These are phyloP conservation scores for Aphanomyces euteiches DNA, from an alignment of 352 stramenopile species.

Conservation along the genomic window DNA sequence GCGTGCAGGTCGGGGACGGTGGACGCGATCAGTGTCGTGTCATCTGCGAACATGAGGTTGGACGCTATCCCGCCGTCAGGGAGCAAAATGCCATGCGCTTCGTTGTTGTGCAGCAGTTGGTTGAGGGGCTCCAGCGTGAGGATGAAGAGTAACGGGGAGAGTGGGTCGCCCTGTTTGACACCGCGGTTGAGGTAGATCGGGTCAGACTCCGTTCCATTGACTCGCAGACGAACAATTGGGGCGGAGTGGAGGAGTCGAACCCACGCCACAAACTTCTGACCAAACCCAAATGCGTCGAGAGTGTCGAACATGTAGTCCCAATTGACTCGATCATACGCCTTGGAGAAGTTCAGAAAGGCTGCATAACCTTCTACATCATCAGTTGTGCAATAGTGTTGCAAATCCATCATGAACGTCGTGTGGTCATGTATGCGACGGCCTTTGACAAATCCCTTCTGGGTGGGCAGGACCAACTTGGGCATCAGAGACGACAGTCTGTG, in stretches of 20 bases:
- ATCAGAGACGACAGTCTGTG: not conserved
- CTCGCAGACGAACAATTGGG: not conserved
- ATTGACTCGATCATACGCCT: slow-evolving; percentile 37
- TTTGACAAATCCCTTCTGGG: slow-evolving; percentile 33
- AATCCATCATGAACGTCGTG: slow-evolving; percentile 25
- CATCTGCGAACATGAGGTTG: slow-evolving; percentile 34
- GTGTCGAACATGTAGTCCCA: slow-evolving; percentile 32
- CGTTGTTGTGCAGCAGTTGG: not conserved
- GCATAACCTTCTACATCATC: slow-evolving; percentile 23
- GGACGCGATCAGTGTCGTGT: slow-evolving; percentile 30
- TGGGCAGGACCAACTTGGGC: slow-evolving; percentile 24
- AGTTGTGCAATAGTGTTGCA: slow-evolving; percentile 29
- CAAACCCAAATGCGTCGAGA: slow-evolving; percentile 30
- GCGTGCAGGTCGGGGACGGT: not conserved
- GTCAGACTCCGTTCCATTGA: slow-evolving; percentile 16
- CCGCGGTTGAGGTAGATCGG: slow-evolving; percentile 16
- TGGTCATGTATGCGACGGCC: slow-evolving; percentile 33
- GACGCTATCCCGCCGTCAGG: slow-evolving; percentile 1
- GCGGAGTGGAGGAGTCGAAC: slow-evolving; percentile 4
- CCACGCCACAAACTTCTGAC: slow-evolving; percentile 12
- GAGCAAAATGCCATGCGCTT: not conserved
- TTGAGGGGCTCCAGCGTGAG: not conserved
- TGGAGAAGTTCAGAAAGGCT: slow-evolving; percentile 35
- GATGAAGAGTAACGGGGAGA: not conserved
- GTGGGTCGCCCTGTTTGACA: slow-evolving; percentile 21